Conservation (phyloP, 768 basidiomycete species). For the Trametes cubensis region DNA sequence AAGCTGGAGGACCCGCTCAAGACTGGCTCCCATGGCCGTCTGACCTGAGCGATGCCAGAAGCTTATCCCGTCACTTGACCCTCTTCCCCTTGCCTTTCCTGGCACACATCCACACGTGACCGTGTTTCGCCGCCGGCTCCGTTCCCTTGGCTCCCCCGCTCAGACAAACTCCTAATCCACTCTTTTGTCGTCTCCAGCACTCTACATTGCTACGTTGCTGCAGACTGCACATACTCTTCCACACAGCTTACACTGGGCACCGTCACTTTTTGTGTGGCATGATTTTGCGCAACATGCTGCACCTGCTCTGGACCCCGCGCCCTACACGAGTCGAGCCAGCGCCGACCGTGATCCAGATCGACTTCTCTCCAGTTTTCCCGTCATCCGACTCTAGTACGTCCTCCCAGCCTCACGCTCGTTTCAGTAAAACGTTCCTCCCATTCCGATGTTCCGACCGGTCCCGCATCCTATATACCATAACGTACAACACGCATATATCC, state of each 20-base stretch:
- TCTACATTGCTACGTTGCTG: not conserved
- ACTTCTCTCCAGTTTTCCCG: not conserved
- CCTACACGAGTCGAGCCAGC: not conserved
- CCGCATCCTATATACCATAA: not conserved
- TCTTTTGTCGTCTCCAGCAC: not conserved
- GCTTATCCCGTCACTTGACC: slow-evolving; percentile 4
- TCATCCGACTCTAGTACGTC: not conserved
- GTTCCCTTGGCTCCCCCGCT: not conserved
- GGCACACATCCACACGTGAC: slow-evolving; percentile 18
- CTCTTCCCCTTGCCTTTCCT: slow-evolving; percentile 1
- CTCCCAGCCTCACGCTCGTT: not conserved
- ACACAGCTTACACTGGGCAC: too few species aligned
- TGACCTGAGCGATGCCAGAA: not conserved
- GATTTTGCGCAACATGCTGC: not conserved
- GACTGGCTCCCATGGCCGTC: not conserved
- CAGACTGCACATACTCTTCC: too few species aligned
- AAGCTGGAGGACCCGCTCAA: too few species aligned
- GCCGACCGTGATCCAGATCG: slow-evolving; percentile 9
- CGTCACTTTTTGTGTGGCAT: not conserved
- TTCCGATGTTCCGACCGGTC: not conserved
- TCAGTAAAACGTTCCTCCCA: too few species aligned
- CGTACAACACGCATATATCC: not conserved
- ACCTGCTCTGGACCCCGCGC: not conserved
- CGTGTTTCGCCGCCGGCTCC: slow-evolving; percentile 17
- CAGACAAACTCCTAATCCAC: not conserved